phyloP scores from a whole-genome alignment of 306 rosid species.

The Mimosa bimucronata region DNA sequence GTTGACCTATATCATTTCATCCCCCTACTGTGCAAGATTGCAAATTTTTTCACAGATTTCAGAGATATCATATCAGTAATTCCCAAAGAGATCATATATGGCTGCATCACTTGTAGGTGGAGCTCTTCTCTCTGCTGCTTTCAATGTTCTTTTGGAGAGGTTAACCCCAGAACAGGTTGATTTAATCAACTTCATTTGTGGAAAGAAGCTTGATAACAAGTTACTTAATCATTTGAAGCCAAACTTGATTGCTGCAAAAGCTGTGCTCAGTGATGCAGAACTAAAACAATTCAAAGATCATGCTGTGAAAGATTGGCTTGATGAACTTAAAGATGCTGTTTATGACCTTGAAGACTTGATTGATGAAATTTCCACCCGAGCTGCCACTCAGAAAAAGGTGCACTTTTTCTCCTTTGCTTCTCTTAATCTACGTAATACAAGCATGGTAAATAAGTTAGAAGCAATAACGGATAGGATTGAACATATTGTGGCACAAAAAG shows the following conservation, averaged over 20 bases:
- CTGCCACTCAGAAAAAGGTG: too few species aligned
- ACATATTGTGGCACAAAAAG: too few species aligned
- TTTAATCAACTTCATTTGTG: neutral
- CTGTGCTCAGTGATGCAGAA: neutral
- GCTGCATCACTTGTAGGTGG: conserved; percentile 23
- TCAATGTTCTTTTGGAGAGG: conserved; percentile 28
- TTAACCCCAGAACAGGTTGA: neutral
- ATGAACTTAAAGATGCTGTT: neutral
- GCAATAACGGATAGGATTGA: too few species aligned
- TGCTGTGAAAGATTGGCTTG: neutral
- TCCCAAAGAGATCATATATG: conserved; percentile 3
- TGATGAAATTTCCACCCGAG: too few species aligned
- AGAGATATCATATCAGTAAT: neutral
- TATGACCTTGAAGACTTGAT: too few species aligned
- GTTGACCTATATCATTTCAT: too few species aligned
- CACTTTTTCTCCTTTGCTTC: too few species aligned
- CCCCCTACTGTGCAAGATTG: neutral
- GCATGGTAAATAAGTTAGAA: too few species aligned
- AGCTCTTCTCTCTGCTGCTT: conserved; percentile 13
- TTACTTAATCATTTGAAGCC: neutral
- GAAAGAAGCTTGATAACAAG: neutral
- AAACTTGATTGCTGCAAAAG: too few species aligned
- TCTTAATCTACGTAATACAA: too few species aligned
- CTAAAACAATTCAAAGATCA: too few species aligned
- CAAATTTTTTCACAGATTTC: neutral